Evolutionary conservation across 2,329 filamentous ascomycete species (phyloP).

Genomic region (Fusarium temperatum): DNA sequence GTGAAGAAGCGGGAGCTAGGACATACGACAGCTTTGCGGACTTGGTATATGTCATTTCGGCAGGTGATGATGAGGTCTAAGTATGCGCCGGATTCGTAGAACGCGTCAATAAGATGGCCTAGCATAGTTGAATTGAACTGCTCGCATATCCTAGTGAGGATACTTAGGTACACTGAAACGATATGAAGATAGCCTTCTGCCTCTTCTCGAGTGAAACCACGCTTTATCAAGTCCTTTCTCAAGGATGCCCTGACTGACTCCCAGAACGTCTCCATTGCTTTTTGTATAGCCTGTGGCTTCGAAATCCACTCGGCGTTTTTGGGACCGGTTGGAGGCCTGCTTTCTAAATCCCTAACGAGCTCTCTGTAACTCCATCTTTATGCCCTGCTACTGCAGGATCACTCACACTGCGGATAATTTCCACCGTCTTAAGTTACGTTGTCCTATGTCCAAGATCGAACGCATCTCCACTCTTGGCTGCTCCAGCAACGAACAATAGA

Average conservation of each 20-base stretch:
- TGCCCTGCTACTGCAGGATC: constrained; percentile 1
- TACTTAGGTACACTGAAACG: not conserved
- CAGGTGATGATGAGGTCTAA: not conserved
- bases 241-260: too few relatives aligned
- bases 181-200: too few relatives aligned
- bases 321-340: too few relatives aligned
- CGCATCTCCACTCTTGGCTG: constrained; percentile 2
- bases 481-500: constrained; percentile 16
- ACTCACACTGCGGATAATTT: not conserved
- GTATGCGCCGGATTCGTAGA: not conserved
- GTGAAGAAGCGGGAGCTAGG: not conserved
- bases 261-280: too few relatives aligned
- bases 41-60: not conserved
- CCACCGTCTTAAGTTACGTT: not conserved
- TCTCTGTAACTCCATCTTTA: not conserved
- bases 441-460: not conserved
- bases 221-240: too few relatives aligned
- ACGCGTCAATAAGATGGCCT: not conserved
- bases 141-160: not conserved
- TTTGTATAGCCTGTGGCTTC: too few relatives aligned
- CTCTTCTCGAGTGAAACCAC: too few relatives aligned
- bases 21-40: not conserved
- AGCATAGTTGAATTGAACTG: not conserved
- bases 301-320: too few relatives aligned
- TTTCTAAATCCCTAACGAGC: not conserved